Percentiles rank a stretch among this genome's conserved stretches.
These are phyloP conservation scores for Nemania sp. DNA, from an alignment of 2,329 filamentous ascomycete species.

Conservation along the genomic window DNA sequence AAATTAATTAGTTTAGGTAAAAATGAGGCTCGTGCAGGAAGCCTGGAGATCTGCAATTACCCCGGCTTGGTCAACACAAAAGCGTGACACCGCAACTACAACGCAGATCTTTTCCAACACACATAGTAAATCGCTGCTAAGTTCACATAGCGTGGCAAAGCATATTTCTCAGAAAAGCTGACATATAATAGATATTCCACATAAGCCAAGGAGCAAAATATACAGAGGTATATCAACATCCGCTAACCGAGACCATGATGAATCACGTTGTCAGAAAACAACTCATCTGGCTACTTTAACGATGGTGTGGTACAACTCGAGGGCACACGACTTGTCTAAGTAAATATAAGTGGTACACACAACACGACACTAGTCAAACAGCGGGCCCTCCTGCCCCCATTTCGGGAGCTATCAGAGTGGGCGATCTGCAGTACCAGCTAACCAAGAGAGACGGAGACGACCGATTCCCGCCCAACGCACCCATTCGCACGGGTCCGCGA, in stretches of 20 bases:
- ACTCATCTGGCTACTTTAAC: neutral
- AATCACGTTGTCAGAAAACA: constrained; percentile 5
- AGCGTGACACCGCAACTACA: neutral
- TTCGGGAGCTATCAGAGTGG: constrained; percentile 18
- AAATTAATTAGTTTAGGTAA: neutral
- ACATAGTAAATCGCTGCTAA: no score
- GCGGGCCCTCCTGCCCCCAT: constrained; percentile 15
- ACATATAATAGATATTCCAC: no score
- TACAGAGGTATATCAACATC: neutral
- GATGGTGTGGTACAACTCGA: constrained; percentile 8
- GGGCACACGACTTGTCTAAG: constrained; percentile 6
- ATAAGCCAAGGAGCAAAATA: no score
- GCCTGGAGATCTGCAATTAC: constrained; percentile 23
- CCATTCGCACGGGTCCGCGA: constrained; percentile 9
- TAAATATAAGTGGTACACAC: no score
- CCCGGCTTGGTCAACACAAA: constrained; percentile 1
- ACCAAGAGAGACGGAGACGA: constrained; percentile 12
- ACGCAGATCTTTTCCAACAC: neutral
- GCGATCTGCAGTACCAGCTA: neutral
- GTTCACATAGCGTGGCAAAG: no score
- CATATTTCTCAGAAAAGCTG: no score
- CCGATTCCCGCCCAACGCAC: neutral
- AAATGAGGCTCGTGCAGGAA: constrained; percentile 30
- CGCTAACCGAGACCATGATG: neutral
- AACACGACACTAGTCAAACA: constrained; percentile 7